A percentile compares a stretch with the other conserved stretches of the same genome.
These are phyloP conservation scores for Yamadazyma nakazawae DNA, from an alignment of 805 yeast species.

Conservation along the genomic window DNA sequence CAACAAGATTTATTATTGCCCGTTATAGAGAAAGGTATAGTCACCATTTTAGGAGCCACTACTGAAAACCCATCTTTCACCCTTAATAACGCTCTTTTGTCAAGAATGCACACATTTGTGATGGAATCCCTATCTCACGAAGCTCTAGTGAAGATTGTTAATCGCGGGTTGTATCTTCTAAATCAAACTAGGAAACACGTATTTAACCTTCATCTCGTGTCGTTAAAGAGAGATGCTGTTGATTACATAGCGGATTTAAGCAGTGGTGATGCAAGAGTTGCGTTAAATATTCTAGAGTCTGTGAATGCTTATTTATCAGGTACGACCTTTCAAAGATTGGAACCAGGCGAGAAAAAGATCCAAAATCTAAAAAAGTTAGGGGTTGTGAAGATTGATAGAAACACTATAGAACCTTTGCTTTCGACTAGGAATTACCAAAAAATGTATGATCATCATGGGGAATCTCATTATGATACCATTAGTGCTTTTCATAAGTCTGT, in stretches of 20 bases:
- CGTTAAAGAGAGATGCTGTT: slow-evolving; percentile 53
- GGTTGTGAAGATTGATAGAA: slow-evolving; percentile 38
- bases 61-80: slow-evolving; percentile 64
- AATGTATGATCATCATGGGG: slow-evolving; percentile 84
- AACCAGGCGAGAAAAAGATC: slow-evolving; percentile 15
- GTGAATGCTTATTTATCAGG: slow-evolving; percentile 52
- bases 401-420: slow-evolving; percentile 38
- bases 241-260: slow-evolving; percentile 70
- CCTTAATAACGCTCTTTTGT: slow-evolving; percentile 39
- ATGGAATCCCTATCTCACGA: slow-evolving; percentile 37
- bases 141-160: slow-evolving; percentile 32
- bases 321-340: slow-evolving; percentile 19
- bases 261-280: slow-evolving; percentile 86
- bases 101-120: slow-evolving; percentile 43
- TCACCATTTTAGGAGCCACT: slow-evolving; percentile 43
- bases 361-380: slow-evolving; percentile 20
- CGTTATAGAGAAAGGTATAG: slow-evolving; percentile 37
- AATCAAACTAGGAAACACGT: slow-evolving; percentile 60
- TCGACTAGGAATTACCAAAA: slow-evolving; percentile 46
- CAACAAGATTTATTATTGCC: slow-evolving; percentile 43
- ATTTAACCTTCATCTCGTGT: slow-evolving; percentile 46
- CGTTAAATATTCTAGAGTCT: slow-evolving; percentile 76
- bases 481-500: slow-evolving; percentile 94
- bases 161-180: slow-evolving; percentile 39
- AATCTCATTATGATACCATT: slow-evolving; percentile 90